phyloP scores from a whole-genome alignment of 2,329 filamentous ascomycete genomes.

The Cercospora beticola region DNA sequence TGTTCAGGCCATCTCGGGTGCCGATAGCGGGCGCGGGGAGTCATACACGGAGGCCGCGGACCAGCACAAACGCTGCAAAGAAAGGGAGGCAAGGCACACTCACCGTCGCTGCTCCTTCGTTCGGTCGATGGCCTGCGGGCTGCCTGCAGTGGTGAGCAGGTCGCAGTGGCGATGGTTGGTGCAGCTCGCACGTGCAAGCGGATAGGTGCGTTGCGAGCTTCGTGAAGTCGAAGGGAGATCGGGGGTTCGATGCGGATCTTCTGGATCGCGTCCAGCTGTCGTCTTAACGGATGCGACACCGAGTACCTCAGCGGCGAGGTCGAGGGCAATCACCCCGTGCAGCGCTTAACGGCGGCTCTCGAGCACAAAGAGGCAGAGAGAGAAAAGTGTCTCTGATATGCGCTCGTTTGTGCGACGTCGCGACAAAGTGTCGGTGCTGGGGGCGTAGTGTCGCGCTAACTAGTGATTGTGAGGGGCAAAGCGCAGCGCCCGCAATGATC shows the following conservation, averaged over 20 bases:
- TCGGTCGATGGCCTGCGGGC: background rate
- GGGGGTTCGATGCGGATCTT: background rate
- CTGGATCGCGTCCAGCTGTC: background rate
- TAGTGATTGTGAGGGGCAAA: background rate
- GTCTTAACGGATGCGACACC: background rate
- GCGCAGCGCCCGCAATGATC: slow-evolving; percentile 3
- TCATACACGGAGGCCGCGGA: slow-evolving; percentile 10
- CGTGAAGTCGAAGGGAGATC: background rate
- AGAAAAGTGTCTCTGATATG: slow-evolving; percentile 1
- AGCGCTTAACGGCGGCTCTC: slow-evolving; percentile 1
- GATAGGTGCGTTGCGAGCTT: slow-evolving; percentile 13
- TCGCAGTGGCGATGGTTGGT: slow-evolving; percentile 9
- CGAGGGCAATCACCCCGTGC: background rate
- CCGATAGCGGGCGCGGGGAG: slow-evolving; percentile 16
- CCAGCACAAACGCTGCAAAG: background rate
- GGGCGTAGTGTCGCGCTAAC: background rate
- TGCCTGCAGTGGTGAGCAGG: slow-evolving; percentile 8
- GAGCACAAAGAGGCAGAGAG: slow-evolving; percentile 1
- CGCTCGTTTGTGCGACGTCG: slow-evolving; percentile 22
- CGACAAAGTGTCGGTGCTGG: slow-evolving; percentile 9
- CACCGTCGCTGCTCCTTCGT: slow-evolving; percentile 6
- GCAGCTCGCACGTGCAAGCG: slow-evolving; percentile 12
- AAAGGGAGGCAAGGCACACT: slow-evolving; percentile 5
- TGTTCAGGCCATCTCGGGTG: background rate
- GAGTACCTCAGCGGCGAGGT: background rate